Conservation (phyloP, 257 asterid species). For the Linaria vulgaris region DNA sequence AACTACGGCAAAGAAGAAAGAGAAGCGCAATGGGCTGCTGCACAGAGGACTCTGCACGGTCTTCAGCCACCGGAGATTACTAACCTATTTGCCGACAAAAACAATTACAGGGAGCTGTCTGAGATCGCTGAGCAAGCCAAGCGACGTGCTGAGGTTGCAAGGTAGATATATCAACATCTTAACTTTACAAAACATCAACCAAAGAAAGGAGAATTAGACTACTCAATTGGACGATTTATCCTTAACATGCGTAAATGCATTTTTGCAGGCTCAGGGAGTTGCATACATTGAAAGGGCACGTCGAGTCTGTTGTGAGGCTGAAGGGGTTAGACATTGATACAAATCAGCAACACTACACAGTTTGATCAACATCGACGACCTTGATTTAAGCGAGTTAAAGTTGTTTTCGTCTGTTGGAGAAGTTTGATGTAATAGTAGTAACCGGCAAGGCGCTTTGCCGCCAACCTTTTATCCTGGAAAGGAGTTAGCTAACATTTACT, state of each 20-base stretch:
- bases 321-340: slow-evolving; percentile 90
- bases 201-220: neutral
- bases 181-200: neutral
- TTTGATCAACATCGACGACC: slow-evolving; percentile 30
- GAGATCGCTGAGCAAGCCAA: slow-evolving; percentile 97
- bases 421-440: slow-evolving; percentile 25
- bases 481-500: neutral
- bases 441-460: neutral
- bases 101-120: slow-evolving; percentile 78
- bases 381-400: neutral
- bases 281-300: slow-evolving; percentile 92
- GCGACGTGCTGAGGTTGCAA: slow-evolving; percentile 87
- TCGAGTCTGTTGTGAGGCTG: slow-evolving; percentile 93
- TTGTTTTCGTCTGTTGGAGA: neutral
- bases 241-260: neutral
- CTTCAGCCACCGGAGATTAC: slow-evolving; percentile 74
- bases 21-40: slow-evolving; percentile 94
- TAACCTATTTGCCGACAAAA: slow-evolving; percentile 64
- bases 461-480: slow-evolving; percentile 9
- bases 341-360: slow-evolving; percentile 88
- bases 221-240: neutral
- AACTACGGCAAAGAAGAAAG: slow-evolving; percentile 93
- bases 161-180: slow-evolving; percentile 39
- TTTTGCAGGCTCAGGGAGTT: slow-evolving; percentile 70
- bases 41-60: slow-evolving; percentile 91